phyloP scores from a whole-genome alignment of 305 asterid genomes.

The Plantago coronopus region DNA sequence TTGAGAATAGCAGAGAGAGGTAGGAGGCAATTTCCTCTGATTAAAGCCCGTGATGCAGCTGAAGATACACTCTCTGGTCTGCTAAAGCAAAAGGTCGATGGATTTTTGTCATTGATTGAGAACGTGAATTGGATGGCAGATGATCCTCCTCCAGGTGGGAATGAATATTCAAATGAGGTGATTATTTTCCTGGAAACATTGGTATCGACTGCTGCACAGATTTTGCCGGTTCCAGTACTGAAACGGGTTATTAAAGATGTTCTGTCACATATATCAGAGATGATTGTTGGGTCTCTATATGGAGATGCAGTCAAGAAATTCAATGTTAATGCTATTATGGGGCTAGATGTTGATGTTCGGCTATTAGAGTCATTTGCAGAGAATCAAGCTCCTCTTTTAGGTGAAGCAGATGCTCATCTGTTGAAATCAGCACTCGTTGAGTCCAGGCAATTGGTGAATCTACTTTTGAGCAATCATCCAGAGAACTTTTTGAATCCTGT shows the following conservation, averaged over 20 bases:
- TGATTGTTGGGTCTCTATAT: slow-evolving; percentile 63
- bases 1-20: slow-evolving; percentile 86
- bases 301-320: slow-evolving; percentile 86
- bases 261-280: slow-evolving; percentile 82
- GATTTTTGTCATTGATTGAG: slow-evolving; percentile 80
- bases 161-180: slow-evolving; percentile 86
- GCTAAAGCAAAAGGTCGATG: slow-evolving; percentile 93
- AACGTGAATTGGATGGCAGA: slow-evolving; percentile 93
- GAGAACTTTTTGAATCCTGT: slow-evolving; percentile 92
- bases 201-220: slow-evolving; percentile 86
- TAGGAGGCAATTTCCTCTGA: slow-evolving; percentile 73
- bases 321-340: slow-evolving; percentile 63
- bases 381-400: slow-evolving; percentile 61
- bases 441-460: slow-evolving; percentile 85
- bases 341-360: slow-evolving; percentile 70
- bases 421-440: slow-evolving; percentile 71
- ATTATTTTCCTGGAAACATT: slow-evolving; percentile 82
- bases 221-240: slow-evolving; percentile 81
- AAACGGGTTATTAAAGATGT: slow-evolving; percentile 80
- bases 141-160: slow-evolving; percentile 72
- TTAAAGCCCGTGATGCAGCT: slow-evolving; percentile 82
- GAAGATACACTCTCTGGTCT: slow-evolving; percentile 74
- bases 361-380: slow-evolving; percentile 93
- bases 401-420: slow-evolving; percentile 63
- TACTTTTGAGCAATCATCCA: slow-evolving; percentile 87